Percentiles rank a stretch among this genome's conserved stretches.
phyloP scores from a whole-genome alignment of 2,329 filamentous ascomycete genomes.

The Drechslerella dactyloides region DNA sequence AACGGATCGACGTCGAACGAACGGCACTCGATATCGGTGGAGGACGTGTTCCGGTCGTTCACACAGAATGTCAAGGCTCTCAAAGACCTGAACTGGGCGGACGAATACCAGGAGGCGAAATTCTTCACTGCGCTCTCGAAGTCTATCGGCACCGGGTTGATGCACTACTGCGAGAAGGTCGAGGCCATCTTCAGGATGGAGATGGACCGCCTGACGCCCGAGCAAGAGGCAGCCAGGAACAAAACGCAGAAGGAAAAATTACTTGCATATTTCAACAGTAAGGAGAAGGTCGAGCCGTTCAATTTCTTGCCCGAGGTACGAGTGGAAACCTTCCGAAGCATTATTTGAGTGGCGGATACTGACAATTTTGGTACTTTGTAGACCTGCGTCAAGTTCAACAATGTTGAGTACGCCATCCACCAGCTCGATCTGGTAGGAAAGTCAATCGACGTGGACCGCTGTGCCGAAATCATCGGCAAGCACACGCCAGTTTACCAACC shows the following conservation, averaged over 20 bases:
- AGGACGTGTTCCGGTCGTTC: slow-evolving; percentile 93
- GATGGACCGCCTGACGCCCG: slow-evolving; percentile 88
- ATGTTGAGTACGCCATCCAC: slow-evolving; percentile 91
- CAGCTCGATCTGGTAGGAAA: slow-evolving; percentile 89
- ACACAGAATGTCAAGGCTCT: slow-evolving; percentile 90
- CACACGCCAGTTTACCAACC: slow-evolving; percentile 71
- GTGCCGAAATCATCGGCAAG: slow-evolving; percentile 78
- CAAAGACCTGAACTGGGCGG: slow-evolving; percentile 84
- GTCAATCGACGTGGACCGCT: slow-evolving; percentile 88
- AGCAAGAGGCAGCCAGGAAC: slow-evolving; percentile 77
- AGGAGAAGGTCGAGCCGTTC: slow-evolving; percentile 93
- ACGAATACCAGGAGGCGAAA: slow-evolving; percentile 89
- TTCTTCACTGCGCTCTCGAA: slow-evolving; percentile 96
- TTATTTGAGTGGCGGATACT: slow-evolving; percentile 51
- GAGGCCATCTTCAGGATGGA: slow-evolving; percentile 85
- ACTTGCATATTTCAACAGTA: slow-evolving; percentile 86
- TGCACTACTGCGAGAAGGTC: slow-evolving; percentile 87
- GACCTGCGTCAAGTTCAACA: slow-evolving; percentile 98
- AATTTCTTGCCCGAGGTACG: slow-evolving; percentile 90
- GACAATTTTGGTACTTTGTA: slow-evolving; percentile 59
- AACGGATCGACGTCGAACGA: slow-evolving; percentile 58
- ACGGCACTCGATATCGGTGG: slow-evolving; percentile 88
- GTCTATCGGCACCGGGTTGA: slow-evolving; percentile 79
- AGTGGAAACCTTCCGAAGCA: slow-evolving; percentile 22
- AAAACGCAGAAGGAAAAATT: slow-evolving; percentile 90